Percentiles rank a stretch among this genome's conserved stretches.
Evolutionary conservation across 768 basidiomycete genomes (phyloP).

Genomic region (Kwoniella europaea): DNA sequence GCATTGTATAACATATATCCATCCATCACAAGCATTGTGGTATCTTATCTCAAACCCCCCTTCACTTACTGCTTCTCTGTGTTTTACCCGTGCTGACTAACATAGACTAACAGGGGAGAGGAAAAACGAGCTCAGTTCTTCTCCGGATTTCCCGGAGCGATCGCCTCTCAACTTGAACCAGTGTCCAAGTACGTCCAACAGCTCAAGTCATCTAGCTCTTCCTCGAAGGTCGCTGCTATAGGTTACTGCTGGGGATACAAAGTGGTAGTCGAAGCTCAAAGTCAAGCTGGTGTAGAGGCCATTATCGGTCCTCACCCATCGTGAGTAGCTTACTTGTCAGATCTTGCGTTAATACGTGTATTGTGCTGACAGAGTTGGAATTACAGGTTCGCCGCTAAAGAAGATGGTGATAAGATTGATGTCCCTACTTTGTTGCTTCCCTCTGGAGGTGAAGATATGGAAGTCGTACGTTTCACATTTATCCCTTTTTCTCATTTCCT

Average conservation of each 20-base stretch:
- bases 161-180: conserved; percentile 21
- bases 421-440: conserved; percentile 67
- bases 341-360: background rate
- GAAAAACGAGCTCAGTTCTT: conserved; percentile 64
- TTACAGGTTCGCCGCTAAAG: conserved; percentile 45
- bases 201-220: conserved; percentile 26
- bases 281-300: conserved; percentile 56
- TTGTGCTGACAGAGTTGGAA: background rate
- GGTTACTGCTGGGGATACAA: conserved; percentile 56
- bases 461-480: conserved; percentile 61
- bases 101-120: conserved; percentile 39
- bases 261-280: conserved; percentile 24
- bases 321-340: conserved; percentile 57
- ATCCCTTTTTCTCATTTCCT: too few species aligned
- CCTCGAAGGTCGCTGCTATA: conserved; percentile 33
- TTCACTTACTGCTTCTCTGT: too few species aligned
- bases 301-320: conserved; percentile 61
- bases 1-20: conserved; percentile 41
- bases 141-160: conserved; percentile 66
- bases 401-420: conserved; percentile 64
- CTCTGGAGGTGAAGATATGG: conserved; percentile 66
- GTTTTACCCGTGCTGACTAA: conserved; percentile 35
- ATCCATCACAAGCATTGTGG: conserved; percentile 58
- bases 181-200: conserved; percentile 26
- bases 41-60: conserved; percentile 58